These are phyloP conservation scores for Termitomyces sp. DNA, from an alignment of 768 basidiomycete species.

Conservation along the genomic window DNA sequence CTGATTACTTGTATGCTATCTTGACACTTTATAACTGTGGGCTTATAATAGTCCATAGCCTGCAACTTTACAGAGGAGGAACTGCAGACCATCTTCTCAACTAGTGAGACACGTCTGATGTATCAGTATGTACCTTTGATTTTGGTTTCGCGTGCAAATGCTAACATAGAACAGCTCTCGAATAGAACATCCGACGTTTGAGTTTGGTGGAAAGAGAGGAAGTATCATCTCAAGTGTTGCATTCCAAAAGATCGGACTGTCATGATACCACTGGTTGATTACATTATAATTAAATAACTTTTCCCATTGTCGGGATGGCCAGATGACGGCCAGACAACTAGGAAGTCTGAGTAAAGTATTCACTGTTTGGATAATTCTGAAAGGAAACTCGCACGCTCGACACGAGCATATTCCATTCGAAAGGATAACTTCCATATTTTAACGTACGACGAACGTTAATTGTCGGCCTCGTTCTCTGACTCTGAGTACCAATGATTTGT, in stretches of 20 bases:
- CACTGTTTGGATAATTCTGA: background rate
- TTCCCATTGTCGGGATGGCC: background rate
- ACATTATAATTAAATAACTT: background rate
- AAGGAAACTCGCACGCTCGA: background rate
- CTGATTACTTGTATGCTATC: slow-evolving; percentile 73
- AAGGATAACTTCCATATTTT: too few relatives aligned
- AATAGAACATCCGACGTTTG: slow-evolving; percentile 69
- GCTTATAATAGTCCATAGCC: slow-evolving; percentile 32
- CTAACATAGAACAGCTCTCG: slow-evolving; percentile 46
- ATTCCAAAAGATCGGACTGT: slow-evolving; percentile 41
- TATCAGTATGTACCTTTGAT: slow-evolving; percentile 57
- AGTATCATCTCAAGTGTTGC: slow-evolving; percentile 70
- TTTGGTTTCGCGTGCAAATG: background rate
- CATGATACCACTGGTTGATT: background rate
- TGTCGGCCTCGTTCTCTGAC: background rate
- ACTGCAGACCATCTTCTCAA: slow-evolving; percentile 50
- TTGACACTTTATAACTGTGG: background rate
- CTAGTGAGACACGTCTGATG: slow-evolving; percentile 41
- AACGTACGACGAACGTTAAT: background rate
- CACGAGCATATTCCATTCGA: background rate
- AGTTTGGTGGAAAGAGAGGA: slow-evolving; percentile 76
- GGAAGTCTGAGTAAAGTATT: background rate
- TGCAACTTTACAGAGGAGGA: slow-evolving; percentile 88
- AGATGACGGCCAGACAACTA: background rate
- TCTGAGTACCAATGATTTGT: too few relatives aligned